Percentiles rank a stretch among this genome's conserved stretches.
These are phyloP conservation scores for Ottelia alismoides DNA, from an alignment of 106 monocot species.

Conservation along the genomic window DNA sequence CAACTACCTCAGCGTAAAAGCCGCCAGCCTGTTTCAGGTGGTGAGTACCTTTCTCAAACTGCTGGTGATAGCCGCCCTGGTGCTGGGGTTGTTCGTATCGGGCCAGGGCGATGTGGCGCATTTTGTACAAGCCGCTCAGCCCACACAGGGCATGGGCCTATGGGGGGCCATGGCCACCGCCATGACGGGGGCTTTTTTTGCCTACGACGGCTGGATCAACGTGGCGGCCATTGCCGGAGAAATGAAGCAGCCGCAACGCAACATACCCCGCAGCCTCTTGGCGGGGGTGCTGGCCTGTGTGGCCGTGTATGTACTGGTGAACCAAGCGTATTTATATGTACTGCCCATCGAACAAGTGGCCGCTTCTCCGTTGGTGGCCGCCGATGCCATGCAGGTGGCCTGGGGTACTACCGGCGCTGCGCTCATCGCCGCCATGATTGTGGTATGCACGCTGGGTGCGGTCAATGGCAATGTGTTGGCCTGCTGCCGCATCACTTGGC, in stretches of 20 bases:
- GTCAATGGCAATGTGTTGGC: neutral
- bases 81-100: neutral
- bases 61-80: neutral
- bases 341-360: neutral
- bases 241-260: neutral
- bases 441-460: neutral
- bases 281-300: neutral
- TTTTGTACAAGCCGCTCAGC: neutral
- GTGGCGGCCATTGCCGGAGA: neutral
- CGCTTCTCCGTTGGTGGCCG: neutral
- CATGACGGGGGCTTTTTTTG: neutral
- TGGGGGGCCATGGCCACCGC: neutral
- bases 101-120: neutral
- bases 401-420: neutral
- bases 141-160: neutral
- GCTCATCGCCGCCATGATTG: neutral
- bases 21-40: neutral
- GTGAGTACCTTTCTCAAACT: neutral
- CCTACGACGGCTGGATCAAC: neutral
- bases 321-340: neutral
- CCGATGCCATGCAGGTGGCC: neutral
- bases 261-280: neutral
- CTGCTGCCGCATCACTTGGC: neutral
- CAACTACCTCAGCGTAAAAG: neutral
- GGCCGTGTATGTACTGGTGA: neutral